Evolutionary conservation across 805 yeast genomes (phyloP).

Genomic region (Teunomyces kruisii): DNA sequence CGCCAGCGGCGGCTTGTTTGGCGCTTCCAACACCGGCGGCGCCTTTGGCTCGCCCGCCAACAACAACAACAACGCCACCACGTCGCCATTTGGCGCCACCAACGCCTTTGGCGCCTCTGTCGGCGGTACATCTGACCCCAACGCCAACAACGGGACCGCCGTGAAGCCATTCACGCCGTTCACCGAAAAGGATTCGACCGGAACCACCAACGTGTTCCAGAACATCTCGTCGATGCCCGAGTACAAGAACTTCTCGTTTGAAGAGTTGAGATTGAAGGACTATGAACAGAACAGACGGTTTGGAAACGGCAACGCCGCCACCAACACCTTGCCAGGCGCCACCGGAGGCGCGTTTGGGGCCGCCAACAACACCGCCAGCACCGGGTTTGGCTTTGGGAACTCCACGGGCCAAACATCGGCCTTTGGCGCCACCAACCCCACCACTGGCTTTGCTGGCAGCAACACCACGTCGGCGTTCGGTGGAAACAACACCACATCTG

Average conservation of each 20-base stretch:
- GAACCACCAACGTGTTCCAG: conserved; percentile 61
- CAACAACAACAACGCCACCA: conserved; percentile 13
- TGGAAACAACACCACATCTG: conserved; percentile 10
- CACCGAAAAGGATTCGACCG: conserved; percentile 68
- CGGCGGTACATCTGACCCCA: conserved; percentile 28
- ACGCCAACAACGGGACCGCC: conserved; percentile 64
- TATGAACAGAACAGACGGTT: conserved; percentile 69
- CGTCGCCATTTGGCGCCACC: conserved; percentile 30
- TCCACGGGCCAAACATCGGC: conserved; percentile 13
- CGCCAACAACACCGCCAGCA: conserved; percentile 9
- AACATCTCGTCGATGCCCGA: conserved; percentile 88
- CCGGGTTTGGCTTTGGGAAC: conserved; percentile 24
- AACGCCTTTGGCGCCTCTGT: conserved; percentile 16
- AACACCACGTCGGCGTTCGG: conserved; percentile 17
- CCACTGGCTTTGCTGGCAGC: conserved; percentile 20
- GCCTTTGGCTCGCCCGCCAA: conserved; percentile 13
- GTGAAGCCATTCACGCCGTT: conserved; percentile 66
- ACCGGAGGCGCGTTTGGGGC: conserved; percentile 30
- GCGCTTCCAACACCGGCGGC: conserved; percentile 19
- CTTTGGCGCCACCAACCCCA: conserved; percentile 21
- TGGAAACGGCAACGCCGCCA: conserved; percentile 39
- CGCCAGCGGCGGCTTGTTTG: conserved; percentile 25
- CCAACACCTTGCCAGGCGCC: background rate
- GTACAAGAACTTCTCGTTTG: conserved; percentile 75
- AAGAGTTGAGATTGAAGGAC: conserved; percentile 87